Conservation (phyloP, 805 yeast species). For the Zygoascus ofunaensis region DNA sequence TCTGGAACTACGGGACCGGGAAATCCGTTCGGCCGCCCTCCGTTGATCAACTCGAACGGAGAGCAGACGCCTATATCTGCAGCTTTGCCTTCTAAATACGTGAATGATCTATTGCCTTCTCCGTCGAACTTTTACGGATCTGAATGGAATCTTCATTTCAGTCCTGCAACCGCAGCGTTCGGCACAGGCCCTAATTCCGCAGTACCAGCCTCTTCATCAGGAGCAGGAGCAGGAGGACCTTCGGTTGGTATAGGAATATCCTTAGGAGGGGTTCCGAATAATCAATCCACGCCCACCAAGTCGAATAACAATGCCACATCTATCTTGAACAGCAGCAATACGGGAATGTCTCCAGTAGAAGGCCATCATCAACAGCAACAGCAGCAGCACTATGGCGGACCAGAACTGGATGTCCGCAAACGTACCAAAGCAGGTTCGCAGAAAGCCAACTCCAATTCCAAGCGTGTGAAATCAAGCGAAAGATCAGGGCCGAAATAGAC, state of each 20-base stretch:
- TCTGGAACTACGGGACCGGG: conserved; percentile 25
- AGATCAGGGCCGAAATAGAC: too few relatives aligned
- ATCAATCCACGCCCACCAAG: too few relatives aligned
- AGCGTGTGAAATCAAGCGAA: too few relatives aligned
- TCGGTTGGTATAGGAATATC: conserved; percentile 13
- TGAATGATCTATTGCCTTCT: conserved; percentile 67
- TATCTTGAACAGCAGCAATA: not conserved
- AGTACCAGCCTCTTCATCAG: not conserved
- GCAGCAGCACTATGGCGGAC: too few relatives aligned
- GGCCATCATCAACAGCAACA: too few relatives aligned
- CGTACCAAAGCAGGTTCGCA: too few relatives aligned
- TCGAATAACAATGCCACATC: too few relatives aligned
- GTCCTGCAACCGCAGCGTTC: conserved; percentile 21
- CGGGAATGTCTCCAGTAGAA: too few relatives aligned
- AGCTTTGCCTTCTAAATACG: conserved; percentile 60
- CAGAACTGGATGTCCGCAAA: too few relatives aligned
- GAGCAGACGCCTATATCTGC: conserved; percentile 66
- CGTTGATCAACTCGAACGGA: conserved; percentile 29
- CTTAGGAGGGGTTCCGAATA: conserved; percentile 5
- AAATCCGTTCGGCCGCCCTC: conserved; percentile 27
- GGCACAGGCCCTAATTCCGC: conserved; percentile 3
- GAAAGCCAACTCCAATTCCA: too few relatives aligned
- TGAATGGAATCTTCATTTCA: conserved; percentile 44
- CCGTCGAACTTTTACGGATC: conserved; percentile 68
- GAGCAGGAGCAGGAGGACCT: not conserved